Evolutionary conservation across 371 early-diverging fungal genomes (phyloP).

Genomic region (Phascolomyces articulosus): DNA sequence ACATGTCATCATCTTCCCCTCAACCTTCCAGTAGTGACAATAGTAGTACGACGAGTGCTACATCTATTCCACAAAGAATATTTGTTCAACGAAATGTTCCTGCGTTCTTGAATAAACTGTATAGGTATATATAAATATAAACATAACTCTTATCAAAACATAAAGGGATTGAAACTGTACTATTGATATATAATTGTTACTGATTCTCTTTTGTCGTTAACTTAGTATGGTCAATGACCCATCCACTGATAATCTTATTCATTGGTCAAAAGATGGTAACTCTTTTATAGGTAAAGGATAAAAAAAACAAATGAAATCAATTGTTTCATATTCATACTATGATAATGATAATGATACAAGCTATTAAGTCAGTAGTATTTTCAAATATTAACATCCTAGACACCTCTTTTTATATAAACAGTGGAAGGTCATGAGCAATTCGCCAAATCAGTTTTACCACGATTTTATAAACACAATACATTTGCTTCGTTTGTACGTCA

Average conservation of each 20-base stretch:
- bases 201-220: not conserved
- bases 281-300: slow-evolving; percentile 74
- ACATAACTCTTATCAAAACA: not conserved
- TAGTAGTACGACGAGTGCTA: not conserved
- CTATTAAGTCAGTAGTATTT: not conserved
- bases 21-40: not conserved
- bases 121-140: slow-evolving; percentile 50
- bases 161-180: too few relatives aligned
- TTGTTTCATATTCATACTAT: too few relatives aligned
- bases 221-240: slow-evolving; percentile 71
- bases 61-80: not conserved
- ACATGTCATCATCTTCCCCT: not conserved
- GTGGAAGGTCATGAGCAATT: slow-evolving; percentile 77
- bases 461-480: slow-evolving; percentile 84
- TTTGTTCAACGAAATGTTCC: slow-evolving; percentile 64
- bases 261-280: slow-evolving; percentile 75
- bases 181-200: too few relatives aligned
- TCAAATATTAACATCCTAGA: not conserved
- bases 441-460: slow-evolving; percentile 73
- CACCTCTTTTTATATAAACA: slow-evolving; percentile 1
- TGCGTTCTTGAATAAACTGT: slow-evolving; percentile 87
- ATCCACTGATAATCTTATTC: slow-evolving; percentile 65
- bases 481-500: slow-evolving; percentile 86
- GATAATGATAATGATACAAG: too few relatives aligned
- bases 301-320: too few relatives aligned